phyloP scores from a whole-genome alignment of 169 alveolate genomes.

The Pseudocohnilembus persalinus region DNA sequence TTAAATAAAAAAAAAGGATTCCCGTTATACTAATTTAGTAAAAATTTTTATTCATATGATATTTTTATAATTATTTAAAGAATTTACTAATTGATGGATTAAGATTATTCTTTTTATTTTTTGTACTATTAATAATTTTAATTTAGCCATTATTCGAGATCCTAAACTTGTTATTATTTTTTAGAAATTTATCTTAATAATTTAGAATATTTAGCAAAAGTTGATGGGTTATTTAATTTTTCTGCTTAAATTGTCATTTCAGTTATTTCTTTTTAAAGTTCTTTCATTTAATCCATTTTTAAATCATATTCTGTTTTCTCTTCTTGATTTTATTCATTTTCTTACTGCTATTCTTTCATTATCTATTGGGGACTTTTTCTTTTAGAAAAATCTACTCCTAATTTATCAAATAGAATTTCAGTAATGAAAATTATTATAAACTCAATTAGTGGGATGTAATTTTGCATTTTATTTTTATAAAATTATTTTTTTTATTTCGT shows the following conservation, averaged over 20 bases:
- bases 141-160: not conserved
- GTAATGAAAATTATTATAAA: too few relatives aligned
- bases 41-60: too few relatives aligned
- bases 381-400: not conserved
- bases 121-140: not conserved
- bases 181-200: not conserved
- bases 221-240: not conserved
- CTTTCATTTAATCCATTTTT: not conserved
- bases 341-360: not conserved
- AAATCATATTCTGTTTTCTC: not conserved
- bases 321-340: too few relatives aligned
- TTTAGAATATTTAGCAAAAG: not conserved
- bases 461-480: not conserved
- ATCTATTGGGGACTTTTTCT: too few relatives aligned
- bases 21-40: too few relatives aligned
- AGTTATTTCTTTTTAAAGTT: not conserved
- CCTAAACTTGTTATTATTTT: not conserved
- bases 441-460: not conserved
- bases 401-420: not conserved
- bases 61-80: too few relatives aligned
- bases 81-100: too few relatives aligned
- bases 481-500: too few relatives aligned
- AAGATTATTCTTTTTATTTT: not conserved
- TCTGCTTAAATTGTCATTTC: not conserved
- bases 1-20: too few relatives aligned